A percentile compares a stretch with the other conserved stretches of the same genome.
Conservation (phyloP, 2,329 filamentous ascomycete species). For the Ceratocystis albifundus region DNA sequence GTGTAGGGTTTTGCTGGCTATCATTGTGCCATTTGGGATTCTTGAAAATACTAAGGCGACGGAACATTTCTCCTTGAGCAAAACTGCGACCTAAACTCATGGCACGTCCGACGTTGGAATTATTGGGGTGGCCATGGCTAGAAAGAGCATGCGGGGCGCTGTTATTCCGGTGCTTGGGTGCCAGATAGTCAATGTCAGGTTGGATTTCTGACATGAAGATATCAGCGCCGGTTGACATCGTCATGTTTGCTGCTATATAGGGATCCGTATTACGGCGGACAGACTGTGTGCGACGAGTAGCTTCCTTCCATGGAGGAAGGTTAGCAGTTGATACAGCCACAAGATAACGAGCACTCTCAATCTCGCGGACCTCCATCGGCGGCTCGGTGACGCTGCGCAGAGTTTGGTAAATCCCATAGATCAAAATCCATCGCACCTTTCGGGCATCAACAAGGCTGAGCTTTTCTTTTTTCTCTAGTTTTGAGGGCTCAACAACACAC, state of each 20-base stretch:
- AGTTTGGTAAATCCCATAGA: slow-evolving; percentile 65
- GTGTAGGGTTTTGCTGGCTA: not conserved
- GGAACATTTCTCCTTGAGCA: slow-evolving; percentile 21
- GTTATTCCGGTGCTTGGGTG: slow-evolving; percentile 31
- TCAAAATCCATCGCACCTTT: slow-evolving; percentile 66
- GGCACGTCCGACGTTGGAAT: slow-evolving; percentile 18
- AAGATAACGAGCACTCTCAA: slow-evolving; percentile 46
- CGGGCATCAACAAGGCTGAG: slow-evolving; percentile 50
- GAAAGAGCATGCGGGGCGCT: slow-evolving; percentile 18
- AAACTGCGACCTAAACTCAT: slow-evolving; percentile 22
- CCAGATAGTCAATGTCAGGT: slow-evolving; percentile 47
- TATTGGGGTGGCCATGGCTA: slow-evolving; percentile 10
- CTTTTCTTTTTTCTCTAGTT: slow-evolving; percentile 26
- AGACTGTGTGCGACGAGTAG: slow-evolving; percentile 26
- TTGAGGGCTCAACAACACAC: slow-evolving; percentile 29
- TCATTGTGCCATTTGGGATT: slow-evolving; percentile 15
- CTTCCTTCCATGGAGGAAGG: slow-evolving; percentile 39
- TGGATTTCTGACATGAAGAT: slow-evolving; percentile 34
- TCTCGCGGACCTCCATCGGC: slow-evolving; percentile 50
- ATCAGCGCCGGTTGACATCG: slow-evolving; percentile 5
- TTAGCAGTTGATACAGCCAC: slow-evolving; percentile 35
- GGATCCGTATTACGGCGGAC: slow-evolving; percentile 23
- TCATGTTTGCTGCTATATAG: slow-evolving; percentile 10
- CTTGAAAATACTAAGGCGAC: slow-evolving; percentile 21
- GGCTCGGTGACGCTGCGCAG: slow-evolving; percentile 51